Percentiles rank a stretch among this genome's conserved stretches.
Conservation (phyloP, 164 flowering plant genomes). For the Nymphaea colorata region DNA sequence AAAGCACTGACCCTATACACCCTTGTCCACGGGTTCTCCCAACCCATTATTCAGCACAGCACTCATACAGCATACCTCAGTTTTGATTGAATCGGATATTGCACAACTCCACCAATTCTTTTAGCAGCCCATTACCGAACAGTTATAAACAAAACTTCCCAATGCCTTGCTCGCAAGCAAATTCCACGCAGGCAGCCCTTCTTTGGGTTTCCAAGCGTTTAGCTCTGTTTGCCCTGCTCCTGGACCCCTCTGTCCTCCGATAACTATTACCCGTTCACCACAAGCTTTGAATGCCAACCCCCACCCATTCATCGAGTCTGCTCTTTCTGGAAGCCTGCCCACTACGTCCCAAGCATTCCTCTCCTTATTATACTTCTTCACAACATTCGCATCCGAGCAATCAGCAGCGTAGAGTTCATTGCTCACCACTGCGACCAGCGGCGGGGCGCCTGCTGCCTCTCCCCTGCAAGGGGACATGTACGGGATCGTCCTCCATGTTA, state of each 20-base stretch:
- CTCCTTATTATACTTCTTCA: constrained; percentile 54
- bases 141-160: constrained; percentile 24
- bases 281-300: constrained; percentile 92
- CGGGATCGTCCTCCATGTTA: constrained; percentile 67
- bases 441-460: constrained; percentile 58
- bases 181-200: constrained; percentile 71
- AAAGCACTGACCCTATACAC: constrained; percentile 16
- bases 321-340: constrained; percentile 80
- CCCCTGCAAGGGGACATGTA: constrained; percentile 66
- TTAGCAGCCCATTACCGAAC: constrained; percentile 31
- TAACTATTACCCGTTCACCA: constrained; percentile 72
- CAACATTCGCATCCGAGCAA: constrained; percentile 58
- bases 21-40: constrained; percentile 7
- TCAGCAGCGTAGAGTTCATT: constrained; percentile 88
- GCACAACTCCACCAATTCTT: constrained; percentile 4
- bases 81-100: constrained; percentile 4
- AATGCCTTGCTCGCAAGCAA: constrained; percentile 27
- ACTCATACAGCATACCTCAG: not conserved
- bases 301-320: constrained; percentile 86
- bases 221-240: constrained; percentile 72
- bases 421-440: constrained; percentile 82
- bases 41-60: not conserved
- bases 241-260: constrained; percentile 70
- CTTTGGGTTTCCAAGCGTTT: constrained; percentile 78
- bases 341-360: constrained; percentile 42